Percentiles rank a stretch among this genome's conserved stretches.
These are phyloP conservation scores for Zygotorulaspora mrakii DNA, from an alignment of 1,139 yeast genomes.

Conservation along the genomic window DNA sequence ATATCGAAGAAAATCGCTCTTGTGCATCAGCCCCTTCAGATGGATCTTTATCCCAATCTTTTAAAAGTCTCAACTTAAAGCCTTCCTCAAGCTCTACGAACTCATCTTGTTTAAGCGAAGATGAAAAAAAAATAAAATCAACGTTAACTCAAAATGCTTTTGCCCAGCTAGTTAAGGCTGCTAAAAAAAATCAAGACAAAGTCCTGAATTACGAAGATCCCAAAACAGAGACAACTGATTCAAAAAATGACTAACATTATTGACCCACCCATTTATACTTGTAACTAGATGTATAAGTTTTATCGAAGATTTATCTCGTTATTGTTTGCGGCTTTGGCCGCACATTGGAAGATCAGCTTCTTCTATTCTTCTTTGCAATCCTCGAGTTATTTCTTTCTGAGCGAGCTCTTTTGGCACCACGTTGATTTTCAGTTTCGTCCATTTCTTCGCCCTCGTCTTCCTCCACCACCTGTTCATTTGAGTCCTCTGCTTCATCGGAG, in stretches of 20 bases:
- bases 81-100: constrained; percentile 6
- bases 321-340: background rate
- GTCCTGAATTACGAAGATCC: constrained; percentile 43
- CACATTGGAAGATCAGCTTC: constrained; percentile 7
- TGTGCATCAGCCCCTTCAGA: constrained; percentile 15
- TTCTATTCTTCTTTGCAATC: constrained; percentile 9
- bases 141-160: constrained; percentile 49
- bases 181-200: constrained; percentile 61
- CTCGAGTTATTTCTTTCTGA: constrained; percentile 12
- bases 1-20: constrained; percentile 21
- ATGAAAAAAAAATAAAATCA: constrained; percentile 32
- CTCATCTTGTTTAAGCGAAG: constrained; percentile 19
- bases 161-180: constrained; percentile 72
- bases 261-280: background rate
- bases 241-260: background rate
- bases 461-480: no score
- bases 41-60: constrained; percentile 16
- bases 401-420: constrained; percentile 13
- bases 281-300: background rate
- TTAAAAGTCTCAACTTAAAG: constrained; percentile 19
- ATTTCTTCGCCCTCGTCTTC: constrained; percentile 10
- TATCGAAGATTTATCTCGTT: background rate
- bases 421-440: constrained; percentile 11
- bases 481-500: constrained; percentile 18
- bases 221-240: background rate